Base-by-base conservation (phyloP, 108 stramenopile species). In the Skeletonema grethae region DNA sequence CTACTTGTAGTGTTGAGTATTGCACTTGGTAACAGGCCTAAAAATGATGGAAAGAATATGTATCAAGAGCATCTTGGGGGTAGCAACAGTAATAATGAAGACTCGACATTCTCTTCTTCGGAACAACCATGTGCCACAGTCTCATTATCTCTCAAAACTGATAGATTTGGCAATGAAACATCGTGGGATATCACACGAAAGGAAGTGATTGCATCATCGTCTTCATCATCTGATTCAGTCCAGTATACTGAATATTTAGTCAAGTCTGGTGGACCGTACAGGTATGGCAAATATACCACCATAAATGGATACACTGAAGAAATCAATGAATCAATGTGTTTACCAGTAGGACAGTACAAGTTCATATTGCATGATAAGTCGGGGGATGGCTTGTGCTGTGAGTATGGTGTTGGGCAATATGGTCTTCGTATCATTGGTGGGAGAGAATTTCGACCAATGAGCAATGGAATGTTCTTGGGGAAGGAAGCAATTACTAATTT, bases 361-460 rank as follows among this genome's bases (percentile, higher is more conserved):
- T 61, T 61, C 22, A 34, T 61, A 32, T 35, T 61, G n/a, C 35
- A 61, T 18, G 60, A 61, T 61, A 32, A 20, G 38, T n/a, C 35
- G 38, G 60, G 60, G 10, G 60, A 61, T 36, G 60, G 60, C 8
- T 7, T 61, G 0, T 61, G 60, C n/a, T 61, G 60, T 20, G 20
- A 61, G 0, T 32, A 32, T 36, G 60, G 60, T 0, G 0, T 5
- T 0, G 60, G 60, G 22, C 20, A 53, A 22, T 53, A 53, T 22
- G 50, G 50, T 24, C 15, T 43, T 0, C 15, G 22, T 9, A 53
- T 22, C 7, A 53, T 9, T 24, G 50, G 22, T 53, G 22, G n/a
- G 22, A 9, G 50, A 8, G 18, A 53, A n/a, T 1, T 53, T 53
- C 50, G 50, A 20, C 50, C 50, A 7, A 53, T 53, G 50, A 2